Base-by-base conservation (phyloP, 2,329 filamentous ascomycete genomes). In the Chaetomiaceae sp. region DNA sequence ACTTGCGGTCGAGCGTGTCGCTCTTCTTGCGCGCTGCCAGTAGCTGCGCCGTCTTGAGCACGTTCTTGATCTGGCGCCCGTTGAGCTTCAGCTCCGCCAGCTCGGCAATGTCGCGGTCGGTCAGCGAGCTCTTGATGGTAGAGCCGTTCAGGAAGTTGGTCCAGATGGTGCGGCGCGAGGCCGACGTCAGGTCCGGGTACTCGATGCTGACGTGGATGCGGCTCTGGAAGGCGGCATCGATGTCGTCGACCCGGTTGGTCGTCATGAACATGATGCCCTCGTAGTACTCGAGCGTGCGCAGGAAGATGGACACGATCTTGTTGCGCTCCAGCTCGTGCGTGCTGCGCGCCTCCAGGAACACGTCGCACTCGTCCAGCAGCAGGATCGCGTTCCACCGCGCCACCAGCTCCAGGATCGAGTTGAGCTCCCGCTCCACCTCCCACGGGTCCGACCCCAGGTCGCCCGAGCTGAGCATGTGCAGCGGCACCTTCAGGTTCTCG, bases 301-400 rank as follows among this genome's bases (percentile, higher is more conserved):
- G 50, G 56, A 65, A 65, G 53, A 65, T 61, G 47, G 62, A 62
- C 8, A 68, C 64, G 20, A 72, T 56, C 40, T 62, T 63, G 58
- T 72, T 72, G 38, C 67, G 62, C 47, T 66, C 58, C 3, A 69
- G 55, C 50, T 68, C 63, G 42, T 62, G 52, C 6, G 57, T 48
- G 55, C 83, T 80, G 42, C 59, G 58, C 14, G 52, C 57, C 51
- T 62, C 60, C 42, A 63, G 58, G 56, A 62, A 62, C 17, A 66
- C 59, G 41, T 67, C 65, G 18, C 78, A 83, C 66, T 88, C 84
- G 58, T 88, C 84, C 2, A 88, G 75, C 3, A 88, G 72, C 0
- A 88, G 68, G 2, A 88, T 78, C 0, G 83, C 83, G 37, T 83
- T 81, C 84, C 84, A 88, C 1, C 74, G 75, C 50, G 85, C 80